phyloP scores from a whole-genome alignment of 2,329 filamentous ascomycete genomes.

The Lachnellula hyalina region DNA sequence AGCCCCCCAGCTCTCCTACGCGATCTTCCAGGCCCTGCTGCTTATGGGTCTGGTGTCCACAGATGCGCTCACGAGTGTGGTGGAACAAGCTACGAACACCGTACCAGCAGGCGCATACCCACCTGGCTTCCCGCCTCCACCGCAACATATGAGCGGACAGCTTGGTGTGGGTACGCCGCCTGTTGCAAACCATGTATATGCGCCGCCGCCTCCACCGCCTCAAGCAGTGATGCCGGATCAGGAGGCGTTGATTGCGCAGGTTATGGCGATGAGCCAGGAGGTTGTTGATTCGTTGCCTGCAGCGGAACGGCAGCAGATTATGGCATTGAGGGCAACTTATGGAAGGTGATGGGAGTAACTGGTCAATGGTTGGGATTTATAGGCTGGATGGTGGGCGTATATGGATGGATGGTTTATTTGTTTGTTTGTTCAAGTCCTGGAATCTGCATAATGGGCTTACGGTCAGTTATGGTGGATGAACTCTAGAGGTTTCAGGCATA shows the following conservation, averaged over 20 bases:
- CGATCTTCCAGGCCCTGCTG: conserved; percentile 89
- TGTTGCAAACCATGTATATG: conserved; percentile 33
- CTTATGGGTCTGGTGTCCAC: conserved; percentile 90
- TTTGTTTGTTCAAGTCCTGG: too few relatives aligned
- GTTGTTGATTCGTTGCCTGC: conserved; percentile 76
- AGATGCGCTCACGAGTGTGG: conserved; percentile 72
- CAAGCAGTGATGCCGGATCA: conserved; percentile 51
- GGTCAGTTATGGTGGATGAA: too few relatives aligned
- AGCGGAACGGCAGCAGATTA: conserved; percentile 70
- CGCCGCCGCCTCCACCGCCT: conserved; percentile 35
- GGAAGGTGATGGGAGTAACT: conserved; percentile 11
- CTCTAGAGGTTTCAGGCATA: too few relatives aligned
- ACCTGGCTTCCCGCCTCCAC: conserved; percentile 34
- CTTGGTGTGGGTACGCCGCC: conserved; percentile 40
- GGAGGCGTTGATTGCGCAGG: conserved; percentile 71
- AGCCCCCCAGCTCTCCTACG: conserved; percentile 89
- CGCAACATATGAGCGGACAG: conserved; percentile 34
- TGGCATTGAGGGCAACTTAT: conserved; percentile 57
- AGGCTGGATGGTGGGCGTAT: neutral
- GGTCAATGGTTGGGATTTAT: neutral
- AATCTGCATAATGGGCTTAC: too few relatives aligned
- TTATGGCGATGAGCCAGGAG: conserved; percentile 73
- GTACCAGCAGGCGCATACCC: conserved; percentile 39
- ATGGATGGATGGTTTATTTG: too few relatives aligned
- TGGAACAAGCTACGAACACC: conserved; percentile 49